Conservation (phyloP, 805 yeast genomes). For the Myxozyma geophila region DNA sequence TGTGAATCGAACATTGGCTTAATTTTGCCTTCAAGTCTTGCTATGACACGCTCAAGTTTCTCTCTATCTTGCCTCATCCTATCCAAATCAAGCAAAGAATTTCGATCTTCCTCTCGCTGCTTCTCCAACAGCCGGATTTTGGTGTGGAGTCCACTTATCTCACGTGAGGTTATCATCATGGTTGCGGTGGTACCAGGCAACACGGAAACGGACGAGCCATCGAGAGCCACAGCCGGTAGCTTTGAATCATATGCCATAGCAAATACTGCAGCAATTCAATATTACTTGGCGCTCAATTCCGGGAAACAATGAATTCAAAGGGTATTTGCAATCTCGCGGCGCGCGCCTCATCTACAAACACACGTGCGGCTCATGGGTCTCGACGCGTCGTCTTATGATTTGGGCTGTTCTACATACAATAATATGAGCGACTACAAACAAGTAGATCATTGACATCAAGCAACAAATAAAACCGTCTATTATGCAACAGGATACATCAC, state of each 20-base stretch:
- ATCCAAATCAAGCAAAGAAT: conserved; percentile 28
- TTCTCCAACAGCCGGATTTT: conserved; percentile 28
- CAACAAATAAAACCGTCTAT: no score
- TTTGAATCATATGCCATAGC: background rate
- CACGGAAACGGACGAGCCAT: conserved; percentile 5
- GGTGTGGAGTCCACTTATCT: conserved; percentile 17
- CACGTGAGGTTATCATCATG: conserved; percentile 4
- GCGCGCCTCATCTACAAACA: no score
- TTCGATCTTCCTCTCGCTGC: conserved; percentile 41
- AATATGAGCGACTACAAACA: no score
- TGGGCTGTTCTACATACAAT: no score
- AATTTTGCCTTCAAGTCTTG: conserved; percentile 42
- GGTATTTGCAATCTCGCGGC: no score
- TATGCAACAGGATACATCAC: no score
- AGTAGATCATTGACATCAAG: no score
- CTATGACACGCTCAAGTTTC: conserved; percentile 39
- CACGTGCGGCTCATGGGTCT: no score
- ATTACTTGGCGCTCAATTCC: background rate
- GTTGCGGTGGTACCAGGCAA: background rate
- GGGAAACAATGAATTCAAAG: background rate
- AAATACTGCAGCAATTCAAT: background rate
- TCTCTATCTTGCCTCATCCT: conserved; percentile 37
- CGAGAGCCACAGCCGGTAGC: background rate
- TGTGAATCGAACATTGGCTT: conserved; percentile 43
- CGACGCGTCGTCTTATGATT: no score